Evolutionary conservation across 2,329 filamentous ascomycete species (phyloP).

Genomic region (Grosmannia serpens): DNA sequence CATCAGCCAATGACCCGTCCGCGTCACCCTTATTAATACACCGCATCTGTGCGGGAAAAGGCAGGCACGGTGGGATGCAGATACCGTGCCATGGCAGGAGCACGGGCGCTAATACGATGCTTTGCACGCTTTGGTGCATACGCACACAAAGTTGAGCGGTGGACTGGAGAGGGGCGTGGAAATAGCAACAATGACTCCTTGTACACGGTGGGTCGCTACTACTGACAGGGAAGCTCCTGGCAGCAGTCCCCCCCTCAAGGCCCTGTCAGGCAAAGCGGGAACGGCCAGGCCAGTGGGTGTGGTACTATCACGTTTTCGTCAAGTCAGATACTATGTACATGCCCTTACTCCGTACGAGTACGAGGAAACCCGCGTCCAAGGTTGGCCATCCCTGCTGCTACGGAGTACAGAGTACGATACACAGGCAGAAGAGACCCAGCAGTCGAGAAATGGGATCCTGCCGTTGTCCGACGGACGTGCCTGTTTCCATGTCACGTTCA

Average conservation of each 20-base stretch:
- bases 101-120: too few relatives aligned
- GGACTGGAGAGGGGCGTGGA: not conserved
- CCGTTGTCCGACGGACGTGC: too few relatives aligned
- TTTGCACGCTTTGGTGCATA: not conserved
- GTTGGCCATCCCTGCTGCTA: too few relatives aligned
- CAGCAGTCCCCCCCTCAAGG: not conserved
- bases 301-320: not conserved
- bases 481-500: too few relatives aligned
- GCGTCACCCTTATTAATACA: too few relatives aligned
- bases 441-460: too few relatives aligned
- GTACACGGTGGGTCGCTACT: not conserved
- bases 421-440: too few relatives aligned
- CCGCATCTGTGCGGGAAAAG: not conserved
- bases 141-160: not conserved
- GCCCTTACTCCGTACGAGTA: not conserved
- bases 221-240: not conserved
- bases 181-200: not conserved
- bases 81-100: not conserved
- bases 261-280: not conserved
- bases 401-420: too few relatives aligned
- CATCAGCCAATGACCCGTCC: too few relatives aligned
- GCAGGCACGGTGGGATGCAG: not conserved
- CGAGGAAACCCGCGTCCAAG: too few relatives aligned
- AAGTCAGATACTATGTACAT: too few relatives aligned
- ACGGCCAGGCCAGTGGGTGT: not conserved